These are phyloP conservation scores for Leccinum ochraceum DNA, from an alignment of 768 basidiomycete species.

Conservation along the genomic window DNA sequence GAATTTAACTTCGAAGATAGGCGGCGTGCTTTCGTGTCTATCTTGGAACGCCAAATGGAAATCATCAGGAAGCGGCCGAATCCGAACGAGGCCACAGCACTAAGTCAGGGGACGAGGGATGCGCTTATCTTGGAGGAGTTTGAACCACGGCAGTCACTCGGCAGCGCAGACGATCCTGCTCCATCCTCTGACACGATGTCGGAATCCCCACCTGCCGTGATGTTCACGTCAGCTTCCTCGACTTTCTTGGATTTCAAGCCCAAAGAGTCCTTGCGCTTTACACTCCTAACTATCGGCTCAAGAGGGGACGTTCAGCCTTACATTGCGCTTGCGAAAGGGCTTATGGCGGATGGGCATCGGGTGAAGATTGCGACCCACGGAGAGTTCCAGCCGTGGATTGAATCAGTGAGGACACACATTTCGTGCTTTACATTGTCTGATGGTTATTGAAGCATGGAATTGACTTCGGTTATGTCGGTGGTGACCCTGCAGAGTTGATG, in stretches of 20 bases:
- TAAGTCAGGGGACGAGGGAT: conserved; percentile 61
- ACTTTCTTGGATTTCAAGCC: conserved; percentile 98
- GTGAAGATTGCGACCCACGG: conserved; percentile 93
- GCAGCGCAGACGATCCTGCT: conserved; percentile 41
- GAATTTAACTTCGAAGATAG: conserved; percentile 86
- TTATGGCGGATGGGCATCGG: conserved; percentile 86
- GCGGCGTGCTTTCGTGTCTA: conserved; percentile 70
- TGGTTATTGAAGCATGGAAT: conserved; percentile 75
- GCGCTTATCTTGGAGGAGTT: conserved; percentile 86
- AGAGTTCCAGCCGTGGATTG: conserved; percentile 94
- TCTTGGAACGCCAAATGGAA: conserved; percentile 84
- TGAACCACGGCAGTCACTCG: conserved; percentile 48
- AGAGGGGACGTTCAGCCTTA: conserved; percentile 98
- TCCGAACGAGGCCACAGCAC: conserved; percentile 42
- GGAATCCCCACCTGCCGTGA: conserved; percentile 81
- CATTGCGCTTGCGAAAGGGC: conserved; percentile 90
- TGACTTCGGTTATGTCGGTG: conserved; percentile 91
- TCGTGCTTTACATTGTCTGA: conserved; percentile 9
- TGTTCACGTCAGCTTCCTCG: conserved; percentile 96
- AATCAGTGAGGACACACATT: conserved; percentile 62
- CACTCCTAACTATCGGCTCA: conserved; percentile 94
- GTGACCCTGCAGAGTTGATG: conserved; percentile 98
- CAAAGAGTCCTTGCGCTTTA: conserved; percentile 79
- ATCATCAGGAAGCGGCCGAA: conserved; percentile 53
- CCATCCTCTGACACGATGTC: conserved; percentile 57